These are phyloP conservation scores for Apiospora phragmitis DNA, from an alignment of 2,329 filamentous ascomycete genomes.

Conservation along the genomic window DNA sequence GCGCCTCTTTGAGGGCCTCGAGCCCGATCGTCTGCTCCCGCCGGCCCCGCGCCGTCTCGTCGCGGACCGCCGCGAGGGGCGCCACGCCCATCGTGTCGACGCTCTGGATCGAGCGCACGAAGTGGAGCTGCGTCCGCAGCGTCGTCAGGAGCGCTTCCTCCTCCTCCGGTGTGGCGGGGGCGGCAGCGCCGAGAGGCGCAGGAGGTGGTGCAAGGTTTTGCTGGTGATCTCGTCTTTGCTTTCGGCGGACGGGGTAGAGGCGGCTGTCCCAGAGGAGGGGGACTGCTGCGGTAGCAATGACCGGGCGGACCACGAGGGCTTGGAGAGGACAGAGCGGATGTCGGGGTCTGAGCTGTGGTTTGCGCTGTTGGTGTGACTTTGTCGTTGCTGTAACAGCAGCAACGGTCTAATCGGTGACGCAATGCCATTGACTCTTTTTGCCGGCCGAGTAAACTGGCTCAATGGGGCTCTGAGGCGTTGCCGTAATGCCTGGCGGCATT, in stretches of 20 bases:
- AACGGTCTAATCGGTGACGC: background rate
- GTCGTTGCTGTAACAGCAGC: conserved; percentile 8
- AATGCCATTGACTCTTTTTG: background rate
- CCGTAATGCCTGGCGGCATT: conserved; percentile 25
- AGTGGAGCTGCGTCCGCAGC: conserved; percentile 80
- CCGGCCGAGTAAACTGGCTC: background rate
- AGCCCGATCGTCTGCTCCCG: conserved; percentile 60
- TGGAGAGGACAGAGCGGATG: conserved; percentile 56
- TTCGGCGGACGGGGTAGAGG: conserved; percentile 21
- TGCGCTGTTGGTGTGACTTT: conserved; percentile 2
- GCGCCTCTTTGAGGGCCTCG: conserved; percentile 53
- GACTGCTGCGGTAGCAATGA: conserved; percentile 62
- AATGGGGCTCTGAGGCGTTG: background rate
- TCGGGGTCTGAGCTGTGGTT: background rate
- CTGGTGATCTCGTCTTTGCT: conserved; percentile 54
- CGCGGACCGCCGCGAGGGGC: conserved; percentile 77
- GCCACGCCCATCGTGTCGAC: conserved; percentile 73
- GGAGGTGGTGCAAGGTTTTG: conserved; percentile 75
- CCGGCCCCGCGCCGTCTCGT: conserved; percentile 65
- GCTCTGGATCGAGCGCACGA: conserved; percentile 82
- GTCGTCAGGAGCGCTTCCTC: conserved; percentile 72
- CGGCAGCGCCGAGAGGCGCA: conserved; percentile 86
- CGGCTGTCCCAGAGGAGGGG: conserved; percentile 26
- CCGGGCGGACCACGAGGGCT: conserved; percentile 81
- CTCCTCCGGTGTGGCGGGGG: conserved; percentile 58